Evolutionary conservation across 192 early-diverging fungal genomes (phyloP), one percentile per base, ranked within the genome.

Genomic region (Backusella psychrophila): DNA sequence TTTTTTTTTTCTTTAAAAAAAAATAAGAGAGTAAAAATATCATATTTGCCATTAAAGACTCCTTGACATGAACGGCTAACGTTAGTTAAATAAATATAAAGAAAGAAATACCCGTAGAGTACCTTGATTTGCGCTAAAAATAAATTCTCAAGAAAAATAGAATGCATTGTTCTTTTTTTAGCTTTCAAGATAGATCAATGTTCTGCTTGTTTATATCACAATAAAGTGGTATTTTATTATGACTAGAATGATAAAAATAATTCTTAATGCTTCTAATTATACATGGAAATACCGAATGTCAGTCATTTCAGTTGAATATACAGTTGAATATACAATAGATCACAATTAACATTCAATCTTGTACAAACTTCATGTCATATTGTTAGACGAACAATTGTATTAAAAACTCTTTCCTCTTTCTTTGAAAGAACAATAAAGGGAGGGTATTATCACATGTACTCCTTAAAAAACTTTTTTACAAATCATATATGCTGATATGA

Each of bases 141-240:
- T 35, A 67, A 35, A 67, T n/a, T 8, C 19, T 35, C 7, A 35
- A 2, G 23, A 26, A 34, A 67, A 67, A 35, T 19, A 19, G 66
- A n/a, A 19, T 67, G 6, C 33, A 8, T n/a, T n/a, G 17, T 67
- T 67, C 66, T 67, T 67, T 67, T 67, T 67, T 67, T 35, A 67
- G 66, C 35, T 29, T 67, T 5, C 33, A 44, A 44, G 15, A 44
- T 41, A 41, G 42, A 44, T 14, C 17, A 44, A 44, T 44, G 15
- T 33, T 19, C 15, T 49, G 6, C 6, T 49, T 49, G 46, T n/a
- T n/a, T 17, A 19, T 49, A 49, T n/a, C 46, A 49, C 6, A 49
- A 49, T n/a, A n/a, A 6, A 49, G 46, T 49, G 19, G 5, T 17
- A 49, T 49, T 49, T 19, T 49, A 49, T 49, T 49, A n/a, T 49